Base-by-base conservation (phyloP, 2,329 filamentous ascomycete species). In the Colletotrichum sp. region DNA sequence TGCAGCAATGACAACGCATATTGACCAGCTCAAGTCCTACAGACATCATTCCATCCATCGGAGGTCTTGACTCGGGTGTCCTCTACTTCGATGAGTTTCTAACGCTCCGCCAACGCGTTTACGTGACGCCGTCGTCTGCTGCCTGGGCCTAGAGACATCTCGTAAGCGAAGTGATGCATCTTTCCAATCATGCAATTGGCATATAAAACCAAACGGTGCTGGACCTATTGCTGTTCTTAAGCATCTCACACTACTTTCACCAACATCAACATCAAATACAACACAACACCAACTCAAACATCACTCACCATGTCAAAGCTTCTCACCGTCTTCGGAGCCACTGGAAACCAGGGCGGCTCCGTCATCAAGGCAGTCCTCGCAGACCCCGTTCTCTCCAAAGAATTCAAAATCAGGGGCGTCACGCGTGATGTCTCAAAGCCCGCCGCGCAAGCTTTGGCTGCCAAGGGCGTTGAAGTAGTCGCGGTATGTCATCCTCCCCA, bases 341-440 rank as follows among this genome's bases (percentile, higher is more conserved):
- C 88, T 4, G 88, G 88, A 72, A 84, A 85, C 76, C 88, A 90
- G 79, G 89, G 88, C 57, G 86, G 86, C 43, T 88, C 87, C 34
- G 86, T 90, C 34, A 83, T 89, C 71, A 76, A 80, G 5, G 81
- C 83, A 67, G 83, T 90, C 76, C 86, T 90, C 75, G 83, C 83
- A 69, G 86, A 90, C 82, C 79, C 88, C 4, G 80, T 79, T n/a
- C 84, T 89, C 18, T 86, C 84, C 48, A 82, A 85, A 34, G 81
- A 86, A 61, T 90, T 85, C 82, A 83, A 82, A 30, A 82, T 90
- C 61, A 86, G 88, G 3, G 88, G 83, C 61, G 81, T 90, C 72
- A 90, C 88, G 5, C 85, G 88, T n/a, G 84, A 88, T 79, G 78
- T 81, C 2, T 81, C 80, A 30, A 88, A 87, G 77, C 81, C 83